Evolutionary conservation across 208 protist species (phyloP), one percentile per base, ranked within the genome.

Genomic region (Pavlovales sp.): DNA sequence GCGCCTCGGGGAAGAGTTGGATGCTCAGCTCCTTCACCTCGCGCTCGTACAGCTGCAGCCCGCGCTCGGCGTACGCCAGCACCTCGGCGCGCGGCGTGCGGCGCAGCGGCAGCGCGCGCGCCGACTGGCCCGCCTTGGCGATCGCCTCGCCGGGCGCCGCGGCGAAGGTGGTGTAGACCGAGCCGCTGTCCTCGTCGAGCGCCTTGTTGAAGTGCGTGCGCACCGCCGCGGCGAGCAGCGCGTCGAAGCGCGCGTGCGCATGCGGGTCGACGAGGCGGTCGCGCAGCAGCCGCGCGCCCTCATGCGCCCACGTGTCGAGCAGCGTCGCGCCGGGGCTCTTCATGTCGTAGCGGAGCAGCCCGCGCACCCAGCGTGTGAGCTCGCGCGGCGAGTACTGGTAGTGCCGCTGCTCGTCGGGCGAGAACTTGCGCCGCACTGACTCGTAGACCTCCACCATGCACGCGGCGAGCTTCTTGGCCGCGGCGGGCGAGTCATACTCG

Each of bases 321-420:
- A 98, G 91, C 75, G 96, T 94, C 88, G 95, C 92, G 7, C 36
- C 77, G 18, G 30, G 28, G 96, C 10, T 44, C 30, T 0, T n/a
- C 22, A 95, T 88, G 57, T 95, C 92, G 93, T 98, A 99, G 88
- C 96, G 94, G 38, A 97, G 92, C 83, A 99, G 88, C 81, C 96
- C 96, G 57, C 97, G 87, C 30, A 95, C 94, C 96, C 97, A 98
- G 88, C 93, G 93, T 36, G 97, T 98, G 32, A 99, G 90, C 88
- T 99, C 97, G 85, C 97, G 96, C 37, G 97, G 97, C 75, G 97
- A 98, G 91, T 98, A 99, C 86, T 98, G 92, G 94, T 99, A 99
- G 91, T 99, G 98, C 34, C 96, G 96, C 38, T 96, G 94, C 34
- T 96, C 93, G 91, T 99, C 97, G 0, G 97, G 94, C 22, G 96